phyloP scores from a whole-genome alignment of 2,329 filamentous ascomycete species.

The Colletotrichum sansevieriae region DNA sequence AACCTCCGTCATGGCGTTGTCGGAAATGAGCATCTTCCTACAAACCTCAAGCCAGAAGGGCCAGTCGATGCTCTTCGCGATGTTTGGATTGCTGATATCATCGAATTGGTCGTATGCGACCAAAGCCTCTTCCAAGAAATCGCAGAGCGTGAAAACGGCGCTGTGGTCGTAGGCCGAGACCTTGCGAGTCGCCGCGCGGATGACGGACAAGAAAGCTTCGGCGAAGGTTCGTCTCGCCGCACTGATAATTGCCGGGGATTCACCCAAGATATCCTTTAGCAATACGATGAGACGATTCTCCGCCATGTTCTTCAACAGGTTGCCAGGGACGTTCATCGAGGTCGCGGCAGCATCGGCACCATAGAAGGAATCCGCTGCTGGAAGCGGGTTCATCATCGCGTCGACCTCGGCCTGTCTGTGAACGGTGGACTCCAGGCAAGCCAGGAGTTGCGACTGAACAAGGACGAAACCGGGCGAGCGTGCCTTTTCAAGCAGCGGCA shows the following conservation, averaged over 20 bases:
- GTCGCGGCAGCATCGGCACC: slow-evolving; percentile 76
- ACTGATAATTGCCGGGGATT: slow-evolving; percentile 53
- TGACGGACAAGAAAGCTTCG: slow-evolving; percentile 77
- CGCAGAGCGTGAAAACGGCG: slow-evolving; percentile 90
- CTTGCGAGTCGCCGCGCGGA: slow-evolving; percentile 80
- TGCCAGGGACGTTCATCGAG: slow-evolving; percentile 72
- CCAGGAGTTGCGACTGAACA: slow-evolving; percentile 85
- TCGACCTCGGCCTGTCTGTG: slow-evolving; percentile 76
- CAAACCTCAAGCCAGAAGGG: slow-evolving; percentile 87
- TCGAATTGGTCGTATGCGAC: slow-evolving; percentile 68
- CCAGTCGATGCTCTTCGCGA: slow-evolving; percentile 75
- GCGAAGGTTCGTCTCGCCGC: slow-evolving; percentile 77
- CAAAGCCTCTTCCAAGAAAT: slow-evolving; percentile 87
- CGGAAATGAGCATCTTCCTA: slow-evolving; percentile 81
- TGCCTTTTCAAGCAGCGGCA: slow-evolving; percentile 68
- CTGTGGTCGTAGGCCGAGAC: slow-evolving; percentile 86
- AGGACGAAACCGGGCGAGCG: slow-evolving; percentile 83
- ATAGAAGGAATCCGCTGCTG: slow-evolving; percentile 59
- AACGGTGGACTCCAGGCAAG: slow-evolving; percentile 84
- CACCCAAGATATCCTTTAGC: slow-evolving; percentile 81
- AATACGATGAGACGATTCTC: slow-evolving; percentile 88
- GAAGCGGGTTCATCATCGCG: slow-evolving; percentile 55
- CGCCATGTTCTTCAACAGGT: slow-evolving; percentile 84
- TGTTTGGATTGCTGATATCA: slow-evolving; percentile 53
- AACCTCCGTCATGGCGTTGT: slow-evolving; percentile 92